A percentile compares a stretch with the other conserved stretches of the same genome.
These are phyloP conservation scores for Penicillium riverlandense DNA, from an alignment of 495 filamentous ascomycete genomes.

Conservation along the genomic window DNA sequence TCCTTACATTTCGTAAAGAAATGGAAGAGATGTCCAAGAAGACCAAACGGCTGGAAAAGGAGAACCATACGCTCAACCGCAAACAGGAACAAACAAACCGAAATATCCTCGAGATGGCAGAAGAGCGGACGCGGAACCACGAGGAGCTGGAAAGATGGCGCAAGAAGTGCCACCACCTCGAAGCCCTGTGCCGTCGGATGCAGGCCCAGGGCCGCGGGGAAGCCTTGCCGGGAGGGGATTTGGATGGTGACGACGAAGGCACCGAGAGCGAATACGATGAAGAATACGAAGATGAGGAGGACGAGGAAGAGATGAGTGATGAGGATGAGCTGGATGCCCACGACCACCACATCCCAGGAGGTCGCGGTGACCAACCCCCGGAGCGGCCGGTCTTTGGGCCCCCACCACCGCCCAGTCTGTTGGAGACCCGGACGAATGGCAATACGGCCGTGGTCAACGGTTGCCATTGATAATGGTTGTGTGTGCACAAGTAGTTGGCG, in stretches of 20 bases:
- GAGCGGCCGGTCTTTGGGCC: constrained; percentile 47
- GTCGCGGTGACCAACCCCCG: constrained; percentile 21
- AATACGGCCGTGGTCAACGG: constrained; percentile 43
- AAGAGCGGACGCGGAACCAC: constrained; percentile 78
- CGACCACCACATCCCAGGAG: constrained; percentile 19
- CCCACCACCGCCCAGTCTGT: constrained; percentile 46
- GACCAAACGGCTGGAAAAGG: constrained; percentile 94
- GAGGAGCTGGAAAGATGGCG: constrained; percentile 73
- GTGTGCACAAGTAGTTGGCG: too few species aligned
- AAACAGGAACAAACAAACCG: constrained; percentile 91
- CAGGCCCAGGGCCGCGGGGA: constrained; percentile 80
- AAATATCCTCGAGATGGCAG: constrained; percentile 97
- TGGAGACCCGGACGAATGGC: constrained; percentile 39
- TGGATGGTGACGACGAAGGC: constrained; percentile 64
- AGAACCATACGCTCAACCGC: constrained; percentile 82
- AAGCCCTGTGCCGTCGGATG: constrained; percentile 89
- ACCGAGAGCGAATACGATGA: constrained; percentile 66
- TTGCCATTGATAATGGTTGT: constrained; percentile 19
- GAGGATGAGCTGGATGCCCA: constrained; percentile 60
- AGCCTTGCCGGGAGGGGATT: constrained; percentile 40
- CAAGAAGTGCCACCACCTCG: constrained; percentile 87
- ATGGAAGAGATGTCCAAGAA: constrained; percentile 99
- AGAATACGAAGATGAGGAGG: constrained; percentile 58
- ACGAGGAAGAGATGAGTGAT: constrained; percentile 49
- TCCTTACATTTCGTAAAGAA: constrained; percentile 95